Evolutionary conservation across 306 rosid species (phyloP), one percentile per base, ranked within the genome.

Genomic region (Vigna radiata): DNA sequence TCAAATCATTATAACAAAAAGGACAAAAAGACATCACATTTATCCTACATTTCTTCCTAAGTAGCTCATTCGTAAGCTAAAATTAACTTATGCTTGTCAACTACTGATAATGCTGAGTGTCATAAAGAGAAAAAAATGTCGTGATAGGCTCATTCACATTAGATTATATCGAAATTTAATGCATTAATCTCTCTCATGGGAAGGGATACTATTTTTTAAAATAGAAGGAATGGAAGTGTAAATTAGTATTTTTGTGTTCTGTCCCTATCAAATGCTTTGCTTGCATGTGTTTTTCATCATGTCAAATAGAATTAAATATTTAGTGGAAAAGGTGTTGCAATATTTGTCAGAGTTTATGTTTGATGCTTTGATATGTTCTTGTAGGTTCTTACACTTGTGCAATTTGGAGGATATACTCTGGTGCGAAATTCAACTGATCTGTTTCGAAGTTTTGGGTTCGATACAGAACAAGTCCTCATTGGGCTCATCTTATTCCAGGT

Each of bases 401-500:
- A 95, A 90, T 95, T 95, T 84, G 99, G 99, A 59, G 99, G 99
- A 52, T 95, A 90, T 83, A 89, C 99, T 29, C 88, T 92, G 41
- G 99, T 95, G 83, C 87, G 99, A 79, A 95, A 95, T 87, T 92
- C 97, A 46, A 87, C 79, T 25, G 89, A 93, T 83, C 84, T 95
- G 73, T 95, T 87, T 80, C 90, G 64, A 72, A 92, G 97, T 88
- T 94, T 95, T 64, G 98, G 98, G 76, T 95, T 95, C 75, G 96
- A 95, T 62, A 85, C 97, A 33, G 97, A 92, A 77, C 98, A 97
- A 25, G 99, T 95, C 62, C 96, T 92, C 67, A 92, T 87, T 85
- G 96, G 99, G 82, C 94, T 95, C 72, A 83, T 95, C 80, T 78
- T 95, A 81, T 95, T 95, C 68, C 99, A 95, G 97, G 99, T 95